Evolutionary conservation across 352 stramenopile species (phyloP).

Genomic region (Phytopythium montanum): DNA sequence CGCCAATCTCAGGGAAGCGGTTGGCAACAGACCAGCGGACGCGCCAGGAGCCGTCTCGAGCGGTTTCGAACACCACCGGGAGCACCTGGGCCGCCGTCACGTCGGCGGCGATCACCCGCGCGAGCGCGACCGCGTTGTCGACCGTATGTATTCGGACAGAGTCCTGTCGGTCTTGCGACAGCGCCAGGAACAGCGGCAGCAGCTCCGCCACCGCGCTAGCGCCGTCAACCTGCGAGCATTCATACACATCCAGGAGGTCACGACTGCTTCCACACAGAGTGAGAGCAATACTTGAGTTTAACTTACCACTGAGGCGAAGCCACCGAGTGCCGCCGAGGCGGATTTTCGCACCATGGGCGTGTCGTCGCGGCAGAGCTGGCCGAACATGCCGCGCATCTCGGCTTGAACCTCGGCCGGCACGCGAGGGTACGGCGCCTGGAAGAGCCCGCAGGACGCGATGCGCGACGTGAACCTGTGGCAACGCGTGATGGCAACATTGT

Average conservation of each 20-base stretch:
- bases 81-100: constrained; percentile 82
- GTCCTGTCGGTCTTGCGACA: constrained; percentile 93
- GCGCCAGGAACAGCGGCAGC: constrained; percentile 75
- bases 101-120: constrained; percentile 73
- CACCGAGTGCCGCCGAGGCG: constrained; percentile 85
- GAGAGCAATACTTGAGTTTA: too few species aligned
- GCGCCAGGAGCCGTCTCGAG: constrained; percentile 96
- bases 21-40: constrained; percentile 98
- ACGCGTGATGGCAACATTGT: not conserved
- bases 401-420: constrained; percentile 60
- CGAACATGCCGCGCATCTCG: constrained; percentile 91
- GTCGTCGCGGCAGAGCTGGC: constrained; percentile 93
- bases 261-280: not conserved
- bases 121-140: constrained; percentile 95
- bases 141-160: constrained; percentile 97
- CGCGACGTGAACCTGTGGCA: constrained; percentile 63
- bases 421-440: constrained; percentile 63
- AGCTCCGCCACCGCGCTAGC: constrained; percentile 66
- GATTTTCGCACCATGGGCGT: constrained; percentile 97
- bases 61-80: constrained; percentile 89
- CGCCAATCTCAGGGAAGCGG: constrained; percentile 93
- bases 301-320: constrained; percentile 71
- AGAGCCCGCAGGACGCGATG: constrained; percentile 82
- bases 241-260: not conserved
- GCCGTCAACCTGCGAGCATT: constrained; percentile 44